These are phyloP conservation scores for Pythium phragmitis DNA, from an alignment of 352 stramenopile species.

Conservation along the genomic window DNA sequence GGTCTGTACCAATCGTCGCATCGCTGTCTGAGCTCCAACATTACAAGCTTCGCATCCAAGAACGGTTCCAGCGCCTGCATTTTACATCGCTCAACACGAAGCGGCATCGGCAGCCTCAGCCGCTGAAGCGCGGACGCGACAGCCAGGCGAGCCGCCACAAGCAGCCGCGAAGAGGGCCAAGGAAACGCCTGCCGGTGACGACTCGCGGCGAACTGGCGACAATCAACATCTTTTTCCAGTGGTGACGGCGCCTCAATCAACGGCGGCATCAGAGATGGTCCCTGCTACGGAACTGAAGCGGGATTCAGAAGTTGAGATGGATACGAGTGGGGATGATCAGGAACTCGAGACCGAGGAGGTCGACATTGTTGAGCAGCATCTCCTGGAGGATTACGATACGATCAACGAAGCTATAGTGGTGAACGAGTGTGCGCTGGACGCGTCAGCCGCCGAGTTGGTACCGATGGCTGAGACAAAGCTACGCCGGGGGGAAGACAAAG, in stretches of 20 bases:
- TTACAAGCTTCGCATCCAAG: too few relatives aligned
- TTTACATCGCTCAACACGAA: too few relatives aligned
- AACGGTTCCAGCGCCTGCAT: too few relatives aligned
- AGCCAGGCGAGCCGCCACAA: neutral
- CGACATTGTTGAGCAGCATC: neutral
- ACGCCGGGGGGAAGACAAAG: constrained; percentile 29
- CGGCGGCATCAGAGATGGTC: neutral
- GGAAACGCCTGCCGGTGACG: neutral
- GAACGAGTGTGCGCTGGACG: constrained; percentile 32
- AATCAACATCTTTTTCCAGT: too few relatives aligned
- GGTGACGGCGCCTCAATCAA: too few relatives aligned
- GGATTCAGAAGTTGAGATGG: neutral
- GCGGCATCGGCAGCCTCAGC: too few relatives aligned
- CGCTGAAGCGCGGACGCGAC: neutral
- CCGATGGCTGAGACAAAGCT: too few relatives aligned
- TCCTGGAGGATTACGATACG: constrained; percentile 12
- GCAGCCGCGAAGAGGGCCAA: neutral
- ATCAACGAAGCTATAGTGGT: constrained; percentile 6
- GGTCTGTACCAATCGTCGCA: too few relatives aligned
- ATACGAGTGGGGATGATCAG: neutral
- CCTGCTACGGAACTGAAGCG: neutral
- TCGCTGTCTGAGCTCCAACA: too few relatives aligned
- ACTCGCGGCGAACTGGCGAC: too few relatives aligned
- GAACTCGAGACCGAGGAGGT: too few relatives aligned
- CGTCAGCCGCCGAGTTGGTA: too few relatives aligned